Evolutionary conservation across 306 rosid genomes (phyloP).

Genomic region (Cucumis hystrix): DNA sequence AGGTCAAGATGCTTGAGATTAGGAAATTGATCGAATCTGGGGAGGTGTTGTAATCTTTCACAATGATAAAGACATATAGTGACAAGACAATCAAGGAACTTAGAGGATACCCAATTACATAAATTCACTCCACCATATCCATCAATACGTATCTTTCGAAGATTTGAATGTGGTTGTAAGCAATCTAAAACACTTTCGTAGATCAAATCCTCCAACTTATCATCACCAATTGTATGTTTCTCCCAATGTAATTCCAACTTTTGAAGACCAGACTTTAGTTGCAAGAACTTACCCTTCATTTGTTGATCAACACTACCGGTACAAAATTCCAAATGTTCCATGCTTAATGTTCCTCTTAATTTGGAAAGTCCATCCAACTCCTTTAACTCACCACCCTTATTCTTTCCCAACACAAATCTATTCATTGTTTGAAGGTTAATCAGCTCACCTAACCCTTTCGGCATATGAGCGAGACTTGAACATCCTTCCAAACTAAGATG

Average conservation of each 20-base stretch:
- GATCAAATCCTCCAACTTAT: too few species aligned
- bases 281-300: neutral
- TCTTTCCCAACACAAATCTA: neutral
- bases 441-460: neutral
- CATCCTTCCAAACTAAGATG: neutral
- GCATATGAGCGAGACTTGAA: neutral
- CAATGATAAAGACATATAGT: rapidly evolving
- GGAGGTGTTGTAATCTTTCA: neutral
- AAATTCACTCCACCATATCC: neutral
- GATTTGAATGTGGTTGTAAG: neutral
- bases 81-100: neutral
- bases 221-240: neutral
- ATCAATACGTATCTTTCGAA: neutral
- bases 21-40: neutral
- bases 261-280: neutral
- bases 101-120: neutral
- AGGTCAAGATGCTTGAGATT: neutral
- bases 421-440: neutral
- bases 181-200: neutral
- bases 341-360: neutral
- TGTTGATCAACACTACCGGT: neutral
- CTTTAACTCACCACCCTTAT: neutral
- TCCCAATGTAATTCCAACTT: rapidly evolving
- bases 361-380: neutral
- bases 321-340: neutral